Evolutionary conservation across 2,329 filamentous ascomycete species (phyloP).

Genomic region (Leptographium radiaticola): DNA sequence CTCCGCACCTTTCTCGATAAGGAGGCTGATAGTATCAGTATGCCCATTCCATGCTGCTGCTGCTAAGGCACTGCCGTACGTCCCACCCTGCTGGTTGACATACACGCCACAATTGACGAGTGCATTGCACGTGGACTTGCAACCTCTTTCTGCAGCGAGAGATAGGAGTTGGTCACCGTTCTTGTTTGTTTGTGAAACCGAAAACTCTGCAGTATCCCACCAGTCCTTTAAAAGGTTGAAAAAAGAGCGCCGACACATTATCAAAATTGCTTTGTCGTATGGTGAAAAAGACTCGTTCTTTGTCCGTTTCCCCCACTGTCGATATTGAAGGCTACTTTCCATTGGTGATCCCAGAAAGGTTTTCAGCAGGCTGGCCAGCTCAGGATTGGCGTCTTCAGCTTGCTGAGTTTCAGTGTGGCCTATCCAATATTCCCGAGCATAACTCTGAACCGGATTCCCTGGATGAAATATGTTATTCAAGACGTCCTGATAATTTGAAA

Average conservation of each 20-base stretch:
- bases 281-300: not conserved
- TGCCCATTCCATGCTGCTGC: not conserved
- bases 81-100: not conserved
- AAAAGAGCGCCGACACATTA: not conserved
- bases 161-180: not conserved
- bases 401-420: not conserved
- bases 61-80: not conserved
- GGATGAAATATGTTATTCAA: too few relatives aligned
- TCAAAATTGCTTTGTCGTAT: not conserved
- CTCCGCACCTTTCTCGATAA: not conserved
- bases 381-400: not conserved
- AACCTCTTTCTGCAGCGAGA: not conserved
- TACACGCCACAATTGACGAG: not conserved
- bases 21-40: not conserved
- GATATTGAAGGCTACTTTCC: not conserved
- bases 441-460: too few relatives aligned
- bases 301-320: not conserved
- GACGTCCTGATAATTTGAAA: too few relatives aligned
- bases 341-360: not conserved
- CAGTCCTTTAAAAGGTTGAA: not conserved
- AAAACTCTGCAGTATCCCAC: not conserved
- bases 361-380: not conserved
- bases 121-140: not conserved
- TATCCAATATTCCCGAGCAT: too few relatives aligned
- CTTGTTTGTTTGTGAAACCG: not conserved